Evolutionary conservation across 805 yeast species (phyloP).

Genomic region (Yarrowia bubula): DNA sequence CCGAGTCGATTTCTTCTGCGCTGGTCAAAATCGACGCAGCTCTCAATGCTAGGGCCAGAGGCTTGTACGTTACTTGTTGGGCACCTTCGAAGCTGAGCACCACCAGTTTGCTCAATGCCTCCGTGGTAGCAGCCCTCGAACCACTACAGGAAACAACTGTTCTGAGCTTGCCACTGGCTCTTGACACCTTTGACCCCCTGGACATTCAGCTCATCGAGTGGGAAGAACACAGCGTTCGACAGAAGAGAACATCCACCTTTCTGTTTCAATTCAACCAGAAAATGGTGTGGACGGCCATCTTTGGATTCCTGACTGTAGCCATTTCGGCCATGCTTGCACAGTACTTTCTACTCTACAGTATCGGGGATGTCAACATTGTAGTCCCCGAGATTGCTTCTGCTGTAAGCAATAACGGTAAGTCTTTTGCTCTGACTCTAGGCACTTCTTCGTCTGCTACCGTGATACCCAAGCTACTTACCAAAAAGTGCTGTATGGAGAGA

Average conservation of each 20-base stretch:
- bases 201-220: conserved; percentile 20
- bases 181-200: conserved; percentile 15
- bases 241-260: not conserved
- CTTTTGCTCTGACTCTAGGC: not conserved
- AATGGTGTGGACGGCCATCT: conserved; percentile 1
- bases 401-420: not conserved
- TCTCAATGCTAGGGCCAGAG: not conserved
- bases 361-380: not conserved
- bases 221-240: conserved; percentile 8
- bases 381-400: conserved; percentile 8
- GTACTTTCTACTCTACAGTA: conserved; percentile 2
- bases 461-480: not conserved
- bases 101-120: not conserved
- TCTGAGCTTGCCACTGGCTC: not conserved
- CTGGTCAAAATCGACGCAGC: conserved; percentile 13
- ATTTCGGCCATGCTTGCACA: not conserved
- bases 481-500: conserved; percentile 2
- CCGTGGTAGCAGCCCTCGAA: not conserved
- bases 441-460: not conserved
- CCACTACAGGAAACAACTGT: not conserved
- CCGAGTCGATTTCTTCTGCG: conserved; percentile 13
- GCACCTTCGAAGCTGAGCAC: not conserved
- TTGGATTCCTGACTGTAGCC: not conserved
- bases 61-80: conserved; percentile 7
- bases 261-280: not conserved